A percentile compares a stretch with the other conserved stretches of the same genome.
These are phyloP conservation scores for Anastatica hierochuntica DNA, from an alignment of 345 rosid genomes.

Conservation along the genomic window DNA sequence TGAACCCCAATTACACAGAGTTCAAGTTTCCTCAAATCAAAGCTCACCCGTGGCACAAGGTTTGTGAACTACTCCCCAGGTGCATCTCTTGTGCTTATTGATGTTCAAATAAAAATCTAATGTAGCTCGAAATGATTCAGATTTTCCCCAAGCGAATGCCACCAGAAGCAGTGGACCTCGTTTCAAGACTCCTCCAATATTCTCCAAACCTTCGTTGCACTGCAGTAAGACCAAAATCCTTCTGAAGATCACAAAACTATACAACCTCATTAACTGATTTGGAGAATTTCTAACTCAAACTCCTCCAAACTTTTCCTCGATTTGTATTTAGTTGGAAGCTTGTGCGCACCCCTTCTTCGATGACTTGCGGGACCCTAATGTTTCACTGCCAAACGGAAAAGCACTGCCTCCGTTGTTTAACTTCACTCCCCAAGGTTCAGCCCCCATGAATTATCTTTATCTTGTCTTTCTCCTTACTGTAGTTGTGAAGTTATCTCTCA, in stretches of 20 bases:
- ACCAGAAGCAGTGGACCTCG: slow-evolving; percentile 34
- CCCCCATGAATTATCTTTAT: background rate
- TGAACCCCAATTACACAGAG: slow-evolving; percentile 95
- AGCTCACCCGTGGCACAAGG: slow-evolving; percentile 99
- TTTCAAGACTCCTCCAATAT: slow-evolving; percentile 32
- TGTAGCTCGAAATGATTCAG: slow-evolving; percentile 5
- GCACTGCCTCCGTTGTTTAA: slow-evolving; percentile 80
- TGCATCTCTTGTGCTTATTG: slow-evolving; percentile 2
- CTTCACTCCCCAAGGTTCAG: slow-evolving; percentile 94
- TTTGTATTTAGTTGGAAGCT: slow-evolving; percentile 76
- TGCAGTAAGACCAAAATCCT: slow-evolving; percentile 18
- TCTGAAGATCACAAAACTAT: background rate
- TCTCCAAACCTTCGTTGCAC: slow-evolving; percentile 37
- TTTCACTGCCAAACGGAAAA: slow-evolving; percentile 78
- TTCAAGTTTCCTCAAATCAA: slow-evolving; percentile 98
- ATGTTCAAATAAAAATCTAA: slow-evolving; percentile 17
- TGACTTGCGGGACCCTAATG: slow-evolving; percentile 66
- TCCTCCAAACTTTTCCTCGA: background rate
- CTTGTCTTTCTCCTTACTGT: too few species aligned
- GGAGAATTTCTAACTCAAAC: too few species aligned
- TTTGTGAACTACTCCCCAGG: slow-evolving; percentile 9
- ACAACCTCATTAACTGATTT: background rate
- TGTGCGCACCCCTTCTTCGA: slow-evolving; percentile 97
- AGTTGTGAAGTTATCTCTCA: too few species aligned
- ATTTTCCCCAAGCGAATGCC: slow-evolving; percentile 35